Percentiles rank a stretch among this genome's conserved stretches.
These are phyloP conservation scores for Physaria fendleri DNA, from an alignment of 345 rosid species.

Conservation along the genomic window DNA sequence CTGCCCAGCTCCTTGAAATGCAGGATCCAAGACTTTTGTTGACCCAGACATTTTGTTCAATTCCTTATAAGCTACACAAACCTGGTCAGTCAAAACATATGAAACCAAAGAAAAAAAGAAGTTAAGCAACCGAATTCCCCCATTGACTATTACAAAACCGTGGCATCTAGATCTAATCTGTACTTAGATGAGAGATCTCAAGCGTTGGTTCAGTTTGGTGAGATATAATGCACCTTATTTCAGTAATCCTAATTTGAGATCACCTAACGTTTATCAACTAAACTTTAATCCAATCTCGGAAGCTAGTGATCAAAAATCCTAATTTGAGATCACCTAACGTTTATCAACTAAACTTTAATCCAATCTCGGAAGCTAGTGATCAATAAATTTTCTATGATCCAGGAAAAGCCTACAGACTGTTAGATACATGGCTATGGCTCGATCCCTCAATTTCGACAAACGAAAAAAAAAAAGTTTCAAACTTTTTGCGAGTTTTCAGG, in stretches of 20 bases:
- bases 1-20: slow-evolving; percentile 94
- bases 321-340: neutral
- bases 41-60: slow-evolving; percentile 64
- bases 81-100: neutral
- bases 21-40: slow-evolving; percentile 77
- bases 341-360: neutral
- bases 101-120: neutral
- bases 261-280: neutral
- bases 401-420: neutral
- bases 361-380: slow-evolving; percentile 1
- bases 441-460: neutral
- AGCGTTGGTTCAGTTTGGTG: neutral
- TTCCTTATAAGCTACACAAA: neutral
- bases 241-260: neutral
- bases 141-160: neutral
- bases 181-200: neutral
- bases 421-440: neutral
- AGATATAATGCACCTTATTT: neutral
- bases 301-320: neutral
- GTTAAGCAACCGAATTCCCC: neutral
- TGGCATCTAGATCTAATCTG: neutral
- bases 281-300: neutral
- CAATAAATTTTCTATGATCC: neutral
- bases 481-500: neutral
- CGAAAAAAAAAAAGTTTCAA: neutral